These are phyloP conservation scores for Brassica carinata DNA, from an alignment of 345 rosid genomes.

Conservation along the genomic window DNA sequence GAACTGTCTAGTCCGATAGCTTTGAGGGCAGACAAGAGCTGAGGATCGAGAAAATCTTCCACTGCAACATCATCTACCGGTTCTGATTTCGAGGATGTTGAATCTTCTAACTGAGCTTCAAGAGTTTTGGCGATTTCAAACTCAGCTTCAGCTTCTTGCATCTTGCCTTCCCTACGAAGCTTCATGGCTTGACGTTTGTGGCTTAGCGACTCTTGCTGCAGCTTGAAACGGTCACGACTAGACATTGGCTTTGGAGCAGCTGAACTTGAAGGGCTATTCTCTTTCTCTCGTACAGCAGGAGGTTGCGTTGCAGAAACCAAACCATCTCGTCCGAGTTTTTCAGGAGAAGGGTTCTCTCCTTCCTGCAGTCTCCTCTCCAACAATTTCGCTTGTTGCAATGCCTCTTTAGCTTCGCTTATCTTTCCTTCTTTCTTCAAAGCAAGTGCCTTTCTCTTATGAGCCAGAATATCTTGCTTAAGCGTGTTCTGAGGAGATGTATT, in stretches of 20 bases:
- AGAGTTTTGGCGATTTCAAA: constrained; percentile 85
- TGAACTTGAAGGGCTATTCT: constrained; percentile 43
- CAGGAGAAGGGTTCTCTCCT: constrained; percentile 42
- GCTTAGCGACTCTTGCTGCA: constrained; percentile 83
- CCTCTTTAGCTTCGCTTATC: constrained; percentile 76
- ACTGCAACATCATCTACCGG: constrained; percentile 50
- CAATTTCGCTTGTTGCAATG: constrained; percentile 74
- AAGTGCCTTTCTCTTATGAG: constrained; percentile 76
- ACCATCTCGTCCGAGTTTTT: constrained; percentile 26
- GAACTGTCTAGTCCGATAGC: constrained; percentile 69
- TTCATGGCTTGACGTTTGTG: constrained; percentile 91
- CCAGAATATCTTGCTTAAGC: constrained; percentile 63
- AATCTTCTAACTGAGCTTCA: constrained; percentile 80
- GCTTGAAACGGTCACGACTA: constrained; percentile 77
- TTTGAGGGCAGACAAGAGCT: constrained; percentile 76
- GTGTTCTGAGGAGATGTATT: constrained; percentile 42
- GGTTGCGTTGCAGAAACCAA: constrained; percentile 27
- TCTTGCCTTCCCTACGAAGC: constrained; percentile 76
- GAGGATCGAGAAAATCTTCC: constrained; percentile 94
- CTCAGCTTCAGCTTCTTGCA: constrained; percentile 90
- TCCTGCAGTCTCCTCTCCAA: constrained; percentile 61
- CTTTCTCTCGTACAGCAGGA: constrained; percentile 48
- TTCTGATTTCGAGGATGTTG: constrained; percentile 46
- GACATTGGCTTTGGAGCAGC: constrained; percentile 66
- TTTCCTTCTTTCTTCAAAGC: constrained; percentile 84